Percentiles rank a stretch among this genome's conserved stretches.
Conservation (phyloP, 2,329 filamentous ascomycete species). For the Lecanicillium sp. region DNA sequence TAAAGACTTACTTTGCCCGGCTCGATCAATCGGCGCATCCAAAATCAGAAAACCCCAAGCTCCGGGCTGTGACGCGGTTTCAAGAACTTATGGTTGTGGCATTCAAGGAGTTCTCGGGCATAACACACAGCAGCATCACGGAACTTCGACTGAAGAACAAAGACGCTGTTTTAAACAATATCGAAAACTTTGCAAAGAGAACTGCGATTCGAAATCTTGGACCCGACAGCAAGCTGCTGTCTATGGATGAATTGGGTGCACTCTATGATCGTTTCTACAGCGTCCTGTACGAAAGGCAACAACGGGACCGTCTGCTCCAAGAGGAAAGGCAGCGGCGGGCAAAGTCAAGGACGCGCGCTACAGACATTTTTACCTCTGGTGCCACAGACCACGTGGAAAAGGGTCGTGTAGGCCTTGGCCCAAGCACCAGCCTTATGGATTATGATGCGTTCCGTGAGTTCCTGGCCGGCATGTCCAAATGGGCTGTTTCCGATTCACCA, state of each 20-base stretch:
- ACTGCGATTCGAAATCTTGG: conserved; percentile 94
- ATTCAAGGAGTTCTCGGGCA: conserved; percentile 94
- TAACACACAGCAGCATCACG: conserved; percentile 86
- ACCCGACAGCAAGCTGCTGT: conserved; percentile 87
- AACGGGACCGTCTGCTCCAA: conserved; percentile 67
- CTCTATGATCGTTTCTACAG: conserved; percentile 93
- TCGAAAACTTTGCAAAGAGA: conserved; percentile 94
- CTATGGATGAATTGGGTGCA: conserved; percentile 74
- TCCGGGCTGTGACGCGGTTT: conserved; percentile 88
- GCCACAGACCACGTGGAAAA: conserved; percentile 57
- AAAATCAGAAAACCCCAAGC: conserved; percentile 88
- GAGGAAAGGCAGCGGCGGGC: conserved; percentile 63
- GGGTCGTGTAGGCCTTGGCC: conserved; percentile 78
- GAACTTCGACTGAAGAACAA: conserved; percentile 90
- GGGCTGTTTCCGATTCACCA: conserved; percentile 86
- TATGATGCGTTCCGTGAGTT: conserved; percentile 96
- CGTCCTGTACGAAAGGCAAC: conserved; percentile 83
- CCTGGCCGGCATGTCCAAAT: conserved; percentile 78
- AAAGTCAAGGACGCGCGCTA: conserved; percentile 40
- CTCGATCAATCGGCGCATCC: conserved; percentile 95
- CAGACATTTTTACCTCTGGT: conserved; percentile 28
- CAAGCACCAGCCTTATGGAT: conserved; percentile 90
- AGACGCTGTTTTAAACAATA: conserved; percentile 86
- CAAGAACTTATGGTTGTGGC: conserved; percentile 99
- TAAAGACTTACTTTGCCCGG: conserved; percentile 90